Percentiles rank a stretch among this genome's conserved stretches.
Evolutionary conservation across 2,329 filamentous ascomycete genomes (phyloP).

Genomic region (Aspergillus sp.): DNA sequence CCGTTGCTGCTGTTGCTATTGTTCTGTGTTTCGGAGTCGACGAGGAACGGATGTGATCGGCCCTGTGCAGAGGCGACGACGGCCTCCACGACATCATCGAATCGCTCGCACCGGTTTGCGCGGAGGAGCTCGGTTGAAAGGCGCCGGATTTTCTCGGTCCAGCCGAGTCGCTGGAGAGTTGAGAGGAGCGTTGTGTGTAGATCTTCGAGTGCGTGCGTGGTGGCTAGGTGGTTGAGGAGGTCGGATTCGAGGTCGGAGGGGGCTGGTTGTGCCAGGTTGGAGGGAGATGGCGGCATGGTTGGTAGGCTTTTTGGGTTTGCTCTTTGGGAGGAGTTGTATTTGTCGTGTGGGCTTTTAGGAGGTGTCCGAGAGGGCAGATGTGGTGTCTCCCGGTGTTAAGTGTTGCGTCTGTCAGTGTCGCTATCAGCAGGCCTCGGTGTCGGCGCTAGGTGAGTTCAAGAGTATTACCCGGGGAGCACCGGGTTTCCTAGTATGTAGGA

Average conservation of each 20-base stretch:
- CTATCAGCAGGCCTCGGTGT: neutral
- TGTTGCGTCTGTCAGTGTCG: neutral
- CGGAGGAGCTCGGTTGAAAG: slow-evolving; percentile 59
- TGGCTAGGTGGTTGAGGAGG: slow-evolving; percentile 47
- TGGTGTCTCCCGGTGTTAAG: neutral
- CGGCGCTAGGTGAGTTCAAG: neutral
- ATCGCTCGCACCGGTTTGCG: slow-evolving; percentile 57
- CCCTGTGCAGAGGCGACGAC: slow-evolving; percentile 51
- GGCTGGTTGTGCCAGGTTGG: slow-evolving; percentile 12
- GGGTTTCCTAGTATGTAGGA: neutral
- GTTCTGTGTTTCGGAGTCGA: slow-evolving; percentile 18
- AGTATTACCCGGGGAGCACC: neutral
- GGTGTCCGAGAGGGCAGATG: neutral
- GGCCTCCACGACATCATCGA: slow-evolving; percentile 56
- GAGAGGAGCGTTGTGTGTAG: slow-evolving; percentile 57
- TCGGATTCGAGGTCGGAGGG: slow-evolving; percentile 37
- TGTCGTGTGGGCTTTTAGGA: neutral
- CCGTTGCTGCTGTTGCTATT: slow-evolving; percentile 16
- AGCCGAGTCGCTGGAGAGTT: slow-evolving; percentile 58
- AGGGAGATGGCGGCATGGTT: slow-evolving; percentile 13
- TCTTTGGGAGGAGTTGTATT: neutral
- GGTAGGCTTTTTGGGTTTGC: neutral
- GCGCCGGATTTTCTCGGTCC: slow-evolving; percentile 56
- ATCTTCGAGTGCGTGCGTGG: slow-evolving; percentile 52
- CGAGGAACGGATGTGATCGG: slow-evolving; percentile 29